These are phyloP conservation scores for Waitea zeae DNA, from an alignment of 1,284 basidiomycete genomes.

Conservation along the genomic window DNA sequence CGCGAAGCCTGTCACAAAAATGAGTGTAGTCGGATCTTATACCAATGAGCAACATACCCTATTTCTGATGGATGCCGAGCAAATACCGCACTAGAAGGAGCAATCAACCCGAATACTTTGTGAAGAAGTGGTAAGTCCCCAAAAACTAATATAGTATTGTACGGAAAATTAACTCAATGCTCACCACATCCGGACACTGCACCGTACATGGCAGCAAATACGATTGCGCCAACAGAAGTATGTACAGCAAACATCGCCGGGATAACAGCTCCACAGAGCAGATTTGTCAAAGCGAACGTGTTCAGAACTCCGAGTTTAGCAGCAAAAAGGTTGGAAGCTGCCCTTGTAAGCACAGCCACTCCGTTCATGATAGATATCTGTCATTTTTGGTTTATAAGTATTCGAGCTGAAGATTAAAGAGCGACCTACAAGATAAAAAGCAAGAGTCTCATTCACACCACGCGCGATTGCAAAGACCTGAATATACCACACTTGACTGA, in stretches of 20 bases:
- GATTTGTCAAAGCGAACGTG: conserved; percentile 10
- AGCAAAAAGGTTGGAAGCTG: conserved; percentile 13
- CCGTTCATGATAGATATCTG: conserved; percentile 16
- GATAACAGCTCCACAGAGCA: conserved; percentile 11
- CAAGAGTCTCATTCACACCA: conserved; percentile 5
- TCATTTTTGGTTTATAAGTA: too few species aligned
- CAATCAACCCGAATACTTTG: too few species aligned
- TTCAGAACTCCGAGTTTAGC: conserved; percentile 11
- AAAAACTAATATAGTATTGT: too few species aligned
- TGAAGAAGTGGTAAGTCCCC: too few species aligned
- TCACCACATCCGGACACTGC: conserved; percentile 13
- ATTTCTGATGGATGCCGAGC: too few species aligned
- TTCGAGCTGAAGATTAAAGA: too few species aligned
- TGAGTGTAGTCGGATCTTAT: too few species aligned
- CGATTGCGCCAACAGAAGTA: conserved; percentile 9
- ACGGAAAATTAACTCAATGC: too few species aligned
- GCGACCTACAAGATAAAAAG: conserved; percentile 9
- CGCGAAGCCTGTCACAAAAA: too few species aligned
- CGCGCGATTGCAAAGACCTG: conserved; percentile 19
- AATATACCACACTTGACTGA: too few species aligned
- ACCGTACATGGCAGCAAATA: conserved; percentile 15
- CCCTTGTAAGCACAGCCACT: conserved; percentile 12
- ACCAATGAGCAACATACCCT: too few species aligned
- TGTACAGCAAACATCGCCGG: conserved; percentile 14
- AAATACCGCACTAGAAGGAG: too few species aligned